Conservation (phyloP, 306 rosid species). For the Cucumis sativus region DNA sequence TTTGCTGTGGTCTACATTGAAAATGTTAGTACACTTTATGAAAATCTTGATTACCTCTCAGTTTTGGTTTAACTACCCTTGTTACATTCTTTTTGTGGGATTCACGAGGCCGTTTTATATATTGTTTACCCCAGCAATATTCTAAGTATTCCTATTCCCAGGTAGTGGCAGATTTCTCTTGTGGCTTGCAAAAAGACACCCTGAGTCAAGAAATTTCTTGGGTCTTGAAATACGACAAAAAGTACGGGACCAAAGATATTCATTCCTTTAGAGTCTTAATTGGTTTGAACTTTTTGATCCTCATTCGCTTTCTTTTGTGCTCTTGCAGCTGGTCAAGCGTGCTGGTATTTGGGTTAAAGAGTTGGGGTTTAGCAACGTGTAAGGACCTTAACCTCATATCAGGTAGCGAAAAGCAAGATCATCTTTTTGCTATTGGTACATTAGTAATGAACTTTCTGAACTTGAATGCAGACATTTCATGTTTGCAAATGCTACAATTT, state of each 20-base stretch:
- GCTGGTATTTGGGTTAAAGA: slow-evolving; percentile 77
- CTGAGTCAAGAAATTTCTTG: slow-evolving; percentile 52
- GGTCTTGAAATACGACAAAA: slow-evolving; percentile 77
- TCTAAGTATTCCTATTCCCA: slow-evolving; percentile 20
- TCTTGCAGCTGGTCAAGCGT: slow-evolving; percentile 68
- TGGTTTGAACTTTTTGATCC: slow-evolving; percentile 4
- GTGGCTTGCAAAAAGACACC: slow-evolving; percentile 72
- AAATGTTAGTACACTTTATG: background rate
- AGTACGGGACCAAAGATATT: slow-evolving; percentile 20
- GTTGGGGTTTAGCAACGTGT: slow-evolving; percentile 65
- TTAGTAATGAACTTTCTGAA: slow-evolving; percentile 7
- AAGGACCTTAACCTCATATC: slow-evolving; percentile 22
- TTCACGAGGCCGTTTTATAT: background rate
- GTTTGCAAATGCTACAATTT: slow-evolving; percentile 71
- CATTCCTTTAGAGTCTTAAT: background rate
- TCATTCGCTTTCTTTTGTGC: slow-evolving; percentile 3
- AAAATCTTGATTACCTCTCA: background rate
- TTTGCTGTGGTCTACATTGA: background rate
- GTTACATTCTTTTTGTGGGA: background rate
- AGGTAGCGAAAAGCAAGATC: background rate
- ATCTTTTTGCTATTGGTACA: background rate
- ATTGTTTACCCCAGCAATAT: background rate
- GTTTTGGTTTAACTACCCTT: background rate
- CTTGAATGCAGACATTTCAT: slow-evolving; percentile 60
- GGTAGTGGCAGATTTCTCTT: slow-evolving; percentile 88